Evolutionary conservation across 192 early-diverging fungal species (phyloP), one percentile per base, ranked within the genome.

Genomic region (Blastocladiella britannica): DNA sequence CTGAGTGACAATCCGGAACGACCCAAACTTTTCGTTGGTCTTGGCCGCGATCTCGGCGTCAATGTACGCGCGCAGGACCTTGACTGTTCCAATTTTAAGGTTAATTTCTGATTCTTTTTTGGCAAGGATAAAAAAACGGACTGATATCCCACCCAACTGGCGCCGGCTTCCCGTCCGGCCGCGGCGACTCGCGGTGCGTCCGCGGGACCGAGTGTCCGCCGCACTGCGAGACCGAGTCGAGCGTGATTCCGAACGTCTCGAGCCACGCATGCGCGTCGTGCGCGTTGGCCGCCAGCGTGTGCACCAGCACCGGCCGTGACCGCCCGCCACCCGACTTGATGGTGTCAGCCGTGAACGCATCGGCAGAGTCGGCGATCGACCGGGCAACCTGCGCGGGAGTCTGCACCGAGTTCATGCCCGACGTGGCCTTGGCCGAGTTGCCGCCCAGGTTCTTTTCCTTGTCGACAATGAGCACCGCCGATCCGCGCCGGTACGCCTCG

Each of bases 381-480:
- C 67, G 69, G 7, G 54, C 58, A 30, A 80, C 71, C 64, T 97
- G 93, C 52, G 88, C 87, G 53, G 74, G 76, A 47, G 93, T 97
- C 29, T 84, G 71, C 31, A 85, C 91, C 47, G 91, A 91, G 74
- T 93, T 97, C 69, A 97, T 97, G 57, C 93, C 93, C 4, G 91
- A 93, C 18, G 91, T 93, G 25, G 93, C 93, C 74, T 96, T 96
- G 61, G 91, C 92, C 43, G 91, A 93, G 81, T 96, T 96, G 26
- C 91, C 91, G 51, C 77, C 88, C 59, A 91, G 77, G 73, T 88
- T 89, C 60, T 81, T 67, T 68, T 91, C 89, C 67, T 91, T 91
- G 65, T 89, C 87, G 28, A 89, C 64, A 29, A 91, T 66, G 47
- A 88, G 64, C 61, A 90, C 88, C 56, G 84, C 84, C 43, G 81